Evolutionary conservation across 2,329 filamentous ascomycete species (phyloP).

Genomic region (Apiospora marii): DNA sequence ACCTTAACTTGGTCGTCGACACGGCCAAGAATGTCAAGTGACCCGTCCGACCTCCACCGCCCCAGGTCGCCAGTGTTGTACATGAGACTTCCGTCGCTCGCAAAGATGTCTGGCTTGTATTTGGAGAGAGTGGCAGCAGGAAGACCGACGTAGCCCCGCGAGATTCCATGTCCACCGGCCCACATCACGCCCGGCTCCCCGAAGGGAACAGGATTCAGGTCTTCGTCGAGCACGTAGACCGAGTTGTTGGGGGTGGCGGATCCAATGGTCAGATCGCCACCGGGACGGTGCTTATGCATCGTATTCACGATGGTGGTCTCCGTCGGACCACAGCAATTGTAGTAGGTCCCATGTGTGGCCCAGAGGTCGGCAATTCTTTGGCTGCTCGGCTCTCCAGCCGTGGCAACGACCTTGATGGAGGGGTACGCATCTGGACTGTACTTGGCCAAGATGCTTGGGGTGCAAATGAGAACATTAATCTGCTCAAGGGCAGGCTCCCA

Average conservation of each 20-base stretch:
- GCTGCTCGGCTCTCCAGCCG: conserved; percentile 61
- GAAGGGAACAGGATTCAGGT: conserved; percentile 51
- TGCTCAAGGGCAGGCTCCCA: conserved; percentile 57
- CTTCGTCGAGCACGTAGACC: conserved; percentile 61
- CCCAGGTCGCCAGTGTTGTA: conserved; percentile 69
- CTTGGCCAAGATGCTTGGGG: conserved; percentile 61
- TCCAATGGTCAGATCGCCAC: conserved; percentile 60
- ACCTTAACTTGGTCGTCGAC: conserved; percentile 70
- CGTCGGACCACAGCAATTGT: conserved; percentile 67
- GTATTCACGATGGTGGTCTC: conserved; percentile 69
- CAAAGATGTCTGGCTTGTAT: conserved; percentile 60
- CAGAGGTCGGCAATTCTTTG: conserved; percentile 61
- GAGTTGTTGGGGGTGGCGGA: conserved; percentile 63
- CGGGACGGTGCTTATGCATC: conserved; percentile 57
- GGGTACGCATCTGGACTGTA: conserved; percentile 55
- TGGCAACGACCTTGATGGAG: conserved; percentile 60
- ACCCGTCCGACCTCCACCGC: conserved; percentile 60
- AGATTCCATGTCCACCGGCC: conserved; percentile 63
- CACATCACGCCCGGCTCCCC: conserved; percentile 62
- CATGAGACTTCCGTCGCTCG: conserved; percentile 59
- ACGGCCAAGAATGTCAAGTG: conserved; percentile 62
- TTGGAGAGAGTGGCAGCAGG: conserved; percentile 57
- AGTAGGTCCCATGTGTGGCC: conserved; percentile 57
- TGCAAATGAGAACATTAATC: conserved; percentile 62
- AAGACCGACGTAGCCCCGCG: conserved; percentile 63